Evolutionary conservation across 73 alveolate species (phyloP).

Genomic region (Stentor coeruleus): DNA sequence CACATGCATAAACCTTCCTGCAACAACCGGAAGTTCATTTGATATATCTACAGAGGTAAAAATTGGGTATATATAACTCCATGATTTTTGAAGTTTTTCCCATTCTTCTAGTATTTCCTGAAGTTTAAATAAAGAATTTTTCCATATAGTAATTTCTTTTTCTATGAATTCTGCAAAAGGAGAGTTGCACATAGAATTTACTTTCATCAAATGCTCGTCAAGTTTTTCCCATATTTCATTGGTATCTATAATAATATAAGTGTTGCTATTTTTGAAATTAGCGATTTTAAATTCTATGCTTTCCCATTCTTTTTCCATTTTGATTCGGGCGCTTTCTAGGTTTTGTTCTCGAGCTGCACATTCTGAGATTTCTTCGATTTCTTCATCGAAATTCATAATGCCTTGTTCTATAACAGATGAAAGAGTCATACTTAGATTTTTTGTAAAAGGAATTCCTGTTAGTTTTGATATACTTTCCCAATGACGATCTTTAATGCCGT

Average conservation of each 20-base stretch:
- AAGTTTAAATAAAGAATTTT: conserved; percentile 67
- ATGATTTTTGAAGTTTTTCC: conserved; percentile 76
- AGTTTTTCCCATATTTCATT: conserved; percentile 79
- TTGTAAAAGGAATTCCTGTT: conserved; percentile 39
- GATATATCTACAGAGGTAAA: conserved; percentile 79
- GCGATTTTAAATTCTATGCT: conserved; percentile 65
- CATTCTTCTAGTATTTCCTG: conserved; percentile 89
- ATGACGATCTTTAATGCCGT: conserved; percentile 63
- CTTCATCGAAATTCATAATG: conserved; percentile 67
- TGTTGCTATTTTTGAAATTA: conserved; percentile 67
- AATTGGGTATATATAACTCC: conserved; percentile 87
- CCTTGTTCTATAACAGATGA: conserved; percentile 44
- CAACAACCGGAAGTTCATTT: conserved; percentile 72
- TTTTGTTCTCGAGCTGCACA: conserved; percentile 78
- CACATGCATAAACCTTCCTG: conserved; percentile 65
- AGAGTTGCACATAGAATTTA: conserved; percentile 72
- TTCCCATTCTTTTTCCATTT: conserved; percentile 83
- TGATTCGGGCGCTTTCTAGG: conserved; percentile 69
- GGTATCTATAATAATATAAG: conserved; percentile 61
- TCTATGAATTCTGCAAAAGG: conserved; percentile 73
- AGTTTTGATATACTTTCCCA: conserved; percentile 58
- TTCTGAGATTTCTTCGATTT: conserved; percentile 72
- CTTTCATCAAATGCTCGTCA: conserved; percentile 76
- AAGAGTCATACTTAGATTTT: conserved; percentile 39
- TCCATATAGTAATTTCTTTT: conserved; percentile 71